phyloP scores from a whole-genome alignment of 129 eudicot species.

The Smallanthus sonchifolius region DNA sequence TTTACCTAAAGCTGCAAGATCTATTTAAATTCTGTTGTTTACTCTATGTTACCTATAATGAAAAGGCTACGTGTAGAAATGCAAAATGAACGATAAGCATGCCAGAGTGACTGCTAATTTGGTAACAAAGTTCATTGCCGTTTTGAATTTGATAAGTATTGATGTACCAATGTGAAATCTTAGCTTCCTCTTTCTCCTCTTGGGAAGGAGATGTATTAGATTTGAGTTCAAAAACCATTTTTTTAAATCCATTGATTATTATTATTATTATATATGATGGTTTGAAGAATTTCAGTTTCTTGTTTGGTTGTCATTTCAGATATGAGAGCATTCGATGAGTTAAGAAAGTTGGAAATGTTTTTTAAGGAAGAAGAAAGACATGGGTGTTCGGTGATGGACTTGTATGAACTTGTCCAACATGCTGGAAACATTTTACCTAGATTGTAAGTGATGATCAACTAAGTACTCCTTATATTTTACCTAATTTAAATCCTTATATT shows the following conservation, averaged over 20 bases:
- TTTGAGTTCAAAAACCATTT: neutral
- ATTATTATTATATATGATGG: conserved; percentile 5
- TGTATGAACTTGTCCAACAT: conserved; percentile 97
- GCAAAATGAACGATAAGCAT: neutral
- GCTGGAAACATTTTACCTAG: conserved; percentile 95
- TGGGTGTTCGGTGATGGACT: conserved; percentile 82
- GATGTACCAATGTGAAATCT: neutral
- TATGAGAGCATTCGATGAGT: conserved; percentile 96
- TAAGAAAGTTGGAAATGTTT: conserved; percentile 79
- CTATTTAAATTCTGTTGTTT: neutral
- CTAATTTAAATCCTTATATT: neutral
- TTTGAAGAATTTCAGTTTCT: conserved; percentile 5
- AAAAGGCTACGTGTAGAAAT: conserved; percentile 2
- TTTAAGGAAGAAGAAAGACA: conserved; percentile 88
- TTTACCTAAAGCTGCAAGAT: neutral
- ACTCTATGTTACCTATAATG: neutral
- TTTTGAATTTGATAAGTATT: conserved; percentile 16
- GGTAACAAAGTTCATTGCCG: conserved; percentile 11
- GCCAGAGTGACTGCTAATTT: conserved; percentile 7
- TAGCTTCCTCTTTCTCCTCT: neutral
- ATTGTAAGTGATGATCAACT: conserved; percentile 61
- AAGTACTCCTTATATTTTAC: neutral
- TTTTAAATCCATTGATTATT: neutral
- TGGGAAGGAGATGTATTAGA: conserved; percentile 7
- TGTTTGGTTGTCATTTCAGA: conserved; percentile 44